These are phyloP conservation scores for Epichloe brachyelytri DNA, from an alignment of 2,329 filamentous ascomycete species.

Conservation along the genomic window DNA sequence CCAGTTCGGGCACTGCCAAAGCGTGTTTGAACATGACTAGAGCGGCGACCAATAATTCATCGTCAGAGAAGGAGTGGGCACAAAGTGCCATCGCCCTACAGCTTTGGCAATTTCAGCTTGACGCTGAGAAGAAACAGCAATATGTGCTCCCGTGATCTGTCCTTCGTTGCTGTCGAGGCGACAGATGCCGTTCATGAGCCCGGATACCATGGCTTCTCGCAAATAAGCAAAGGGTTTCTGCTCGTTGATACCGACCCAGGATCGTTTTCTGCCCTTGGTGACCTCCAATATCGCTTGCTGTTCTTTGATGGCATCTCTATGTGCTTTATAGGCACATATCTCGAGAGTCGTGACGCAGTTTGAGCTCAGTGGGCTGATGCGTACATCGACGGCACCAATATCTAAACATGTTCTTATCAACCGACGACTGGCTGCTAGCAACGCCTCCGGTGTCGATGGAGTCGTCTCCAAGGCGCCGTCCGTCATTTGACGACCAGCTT, in stretches of 20 bases:
- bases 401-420: slow-evolving; percentile 64
- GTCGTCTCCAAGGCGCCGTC: slow-evolving; percentile 25
- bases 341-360: slow-evolving; percentile 64
- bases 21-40: slow-evolving; percentile 84
- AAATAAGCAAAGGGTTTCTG: slow-evolving; percentile 81
- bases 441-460: slow-evolving; percentile 12
- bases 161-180: slow-evolving; percentile 52
- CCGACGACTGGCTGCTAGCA: slow-evolving; percentile 19
- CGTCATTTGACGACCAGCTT: slow-evolving; percentile 21
- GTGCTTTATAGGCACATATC: slow-evolving; percentile 71
- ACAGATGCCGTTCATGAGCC: slow-evolving; percentile 81
- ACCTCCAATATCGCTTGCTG: slow-evolving; percentile 59
- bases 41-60: slow-evolving; percentile 79
- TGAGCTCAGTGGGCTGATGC: slow-evolving; percentile 64
- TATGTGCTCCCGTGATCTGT: slow-evolving; percentile 48
- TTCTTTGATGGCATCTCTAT: slow-evolving; percentile 62
- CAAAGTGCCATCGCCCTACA: slow-evolving; percentile 72
- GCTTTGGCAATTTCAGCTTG: slow-evolving; percentile 52
- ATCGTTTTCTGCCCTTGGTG: slow-evolving; percentile 67
- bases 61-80: slow-evolving; percentile 78
- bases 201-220: slow-evolving; percentile 85
- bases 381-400: slow-evolving; percentile 73
- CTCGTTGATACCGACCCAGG: slow-evolving; percentile 81
- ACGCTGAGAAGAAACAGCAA: slow-evolving; percentile 54
- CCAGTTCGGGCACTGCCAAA: slow-evolving; percentile 66